Base-by-base conservation (phyloP, 768 basidiomycete genomes). In the Collybiopsis confluens region DNA sequence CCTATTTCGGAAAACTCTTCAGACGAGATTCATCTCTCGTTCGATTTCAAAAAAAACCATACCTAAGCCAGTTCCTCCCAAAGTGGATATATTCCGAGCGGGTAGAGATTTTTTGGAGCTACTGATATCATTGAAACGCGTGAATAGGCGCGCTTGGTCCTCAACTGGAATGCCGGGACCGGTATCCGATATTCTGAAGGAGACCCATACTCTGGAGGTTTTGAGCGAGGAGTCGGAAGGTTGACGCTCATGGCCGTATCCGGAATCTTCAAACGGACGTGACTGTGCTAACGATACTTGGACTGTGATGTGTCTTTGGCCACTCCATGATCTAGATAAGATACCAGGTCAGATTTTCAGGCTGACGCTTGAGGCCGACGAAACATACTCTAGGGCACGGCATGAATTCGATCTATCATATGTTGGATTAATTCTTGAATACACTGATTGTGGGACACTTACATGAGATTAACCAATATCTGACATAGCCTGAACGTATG, bases 401-500 rank as follows among this genome's bases (percentile, higher is more conserved):
- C 53, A 54, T n/a, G 44, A 54, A 35, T 54, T 54, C 7, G 42
- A 46, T 30, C 53, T 43, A 37, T 45, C 9, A 26, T 15, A 37
- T 21, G 15, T 11, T n/a, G 8, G 9, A 24, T 35, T 6, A 37
- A 42, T 11, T 13, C 26, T n/a, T n/a, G n/a, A n/a, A n/a, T 11
- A 27, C 27, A 3, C 5, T n/a, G 21, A 23, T 13, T 44, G n/a
- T 10, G 30, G 47, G 27, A 48, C 13, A 33, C 53, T 10, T 21
- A 54, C 53, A 54, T 54, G 28, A 54, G 35, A 33, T 54, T 54
- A 16, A 54, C 53, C n/a, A 54, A 13, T 18, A 54, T 54, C 15
- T 54, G 53, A 35, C 41, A 47, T 16, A 54, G 38, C 36, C 54
- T 47, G 28, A 16, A 33, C 11, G 10, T 2, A 23, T 1, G n/a